A percentile compares a stretch with the other conserved stretches of the same genome.
Evolutionary conservation across 345 rosid species (phyloP).

Genomic region (Corchorus olitorius): DNA sequence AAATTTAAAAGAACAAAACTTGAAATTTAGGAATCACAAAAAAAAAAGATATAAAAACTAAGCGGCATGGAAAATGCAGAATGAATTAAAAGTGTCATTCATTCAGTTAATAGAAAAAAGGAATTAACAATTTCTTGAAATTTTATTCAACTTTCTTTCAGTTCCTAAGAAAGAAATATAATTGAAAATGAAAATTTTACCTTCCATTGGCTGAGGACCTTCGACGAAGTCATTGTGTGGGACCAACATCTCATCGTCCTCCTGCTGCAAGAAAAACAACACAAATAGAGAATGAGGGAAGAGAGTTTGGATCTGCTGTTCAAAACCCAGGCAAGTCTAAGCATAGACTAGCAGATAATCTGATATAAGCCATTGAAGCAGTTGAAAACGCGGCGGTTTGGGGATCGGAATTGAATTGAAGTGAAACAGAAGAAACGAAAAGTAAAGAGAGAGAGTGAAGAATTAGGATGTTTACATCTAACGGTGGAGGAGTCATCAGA

Average conservation of each 20-base stretch:
- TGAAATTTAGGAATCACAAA: not conserved
- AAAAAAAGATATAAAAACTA: not conserved
- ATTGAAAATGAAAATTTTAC: constrained; percentile 30
- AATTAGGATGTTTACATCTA: constrained; percentile 56
- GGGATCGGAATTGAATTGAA: not conserved
- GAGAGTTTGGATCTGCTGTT: constrained; percentile 12
- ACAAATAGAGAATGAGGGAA: constrained; percentile 13
- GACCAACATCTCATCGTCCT: constrained; percentile 95
- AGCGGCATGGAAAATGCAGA: not conserved
- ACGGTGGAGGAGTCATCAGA: constrained; percentile 78
- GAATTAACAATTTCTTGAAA: not conserved
- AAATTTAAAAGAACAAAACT: not conserved
- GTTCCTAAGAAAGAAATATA: not conserved
- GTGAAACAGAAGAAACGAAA: not conserved
- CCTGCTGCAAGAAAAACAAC: constrained; percentile 56
- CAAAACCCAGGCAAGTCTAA: constrained; percentile 30
- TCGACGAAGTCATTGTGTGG: constrained; percentile 84
- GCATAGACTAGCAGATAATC: not conserved
- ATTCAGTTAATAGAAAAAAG: not conserved
- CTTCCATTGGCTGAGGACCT: constrained; percentile 96
- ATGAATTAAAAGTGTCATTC: not conserved
- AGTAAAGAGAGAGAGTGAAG: not conserved
- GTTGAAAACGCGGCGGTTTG: not conserved
- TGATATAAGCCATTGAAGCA: not conserved
- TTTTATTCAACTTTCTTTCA: not conserved